Conservation (phyloP, 1,284 basidiomycete genomes). For the Sporisorium graminicola region DNA sequence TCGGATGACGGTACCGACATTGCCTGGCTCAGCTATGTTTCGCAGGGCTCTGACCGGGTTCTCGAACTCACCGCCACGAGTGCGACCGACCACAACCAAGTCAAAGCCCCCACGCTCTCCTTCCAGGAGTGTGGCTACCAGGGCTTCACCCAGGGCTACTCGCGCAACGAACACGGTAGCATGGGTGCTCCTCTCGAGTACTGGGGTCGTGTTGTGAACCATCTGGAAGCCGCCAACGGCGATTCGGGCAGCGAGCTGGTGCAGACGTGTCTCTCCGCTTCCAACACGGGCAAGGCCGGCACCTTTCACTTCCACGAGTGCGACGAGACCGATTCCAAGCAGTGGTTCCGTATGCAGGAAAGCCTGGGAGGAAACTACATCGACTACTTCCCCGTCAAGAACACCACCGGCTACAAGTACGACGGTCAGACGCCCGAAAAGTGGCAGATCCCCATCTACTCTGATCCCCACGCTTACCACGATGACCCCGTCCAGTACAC, state of each 20-base stretch:
- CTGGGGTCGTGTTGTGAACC: conserved; percentile 38
- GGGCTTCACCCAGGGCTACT: conserved; percentile 35
- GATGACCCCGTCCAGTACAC: conserved; percentile 12
- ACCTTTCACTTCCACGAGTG: conserved; percentile 9
- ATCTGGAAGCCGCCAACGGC: too few relatives aligned
- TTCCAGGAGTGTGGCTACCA: conserved; percentile 41
- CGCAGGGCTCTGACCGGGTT: not conserved
- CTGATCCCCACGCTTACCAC: conserved; percentile 1
- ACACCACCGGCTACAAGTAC: conserved; percentile 32
- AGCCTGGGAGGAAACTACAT: conserved; percentile 13
- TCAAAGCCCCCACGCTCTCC: conserved; percentile 6
- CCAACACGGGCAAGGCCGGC: too few relatives aligned
- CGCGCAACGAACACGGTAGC: conserved; percentile 28
- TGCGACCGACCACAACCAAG: not conserved
- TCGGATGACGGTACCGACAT: not conserved
- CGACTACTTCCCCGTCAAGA: conserved; percentile 35
- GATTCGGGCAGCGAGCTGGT: not conserved
- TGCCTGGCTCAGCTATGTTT: not conserved
- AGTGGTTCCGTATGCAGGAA: conserved; percentile 45
- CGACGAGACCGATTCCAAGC: conserved; percentile 24
- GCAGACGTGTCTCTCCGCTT: conserved; percentile 21
- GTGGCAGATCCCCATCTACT: conserved; percentile 20
- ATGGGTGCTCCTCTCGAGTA: conserved; percentile 42
- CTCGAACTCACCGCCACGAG: conserved; percentile 3
- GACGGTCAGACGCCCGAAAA: conserved; percentile 28